A percentile compares a stretch with the other conserved stretches of the same genome.
These are phyloP conservation scores for Dysphania ambrosioides DNA, from an alignment of 148 eudicot genomes.

Conservation along the genomic window DNA sequence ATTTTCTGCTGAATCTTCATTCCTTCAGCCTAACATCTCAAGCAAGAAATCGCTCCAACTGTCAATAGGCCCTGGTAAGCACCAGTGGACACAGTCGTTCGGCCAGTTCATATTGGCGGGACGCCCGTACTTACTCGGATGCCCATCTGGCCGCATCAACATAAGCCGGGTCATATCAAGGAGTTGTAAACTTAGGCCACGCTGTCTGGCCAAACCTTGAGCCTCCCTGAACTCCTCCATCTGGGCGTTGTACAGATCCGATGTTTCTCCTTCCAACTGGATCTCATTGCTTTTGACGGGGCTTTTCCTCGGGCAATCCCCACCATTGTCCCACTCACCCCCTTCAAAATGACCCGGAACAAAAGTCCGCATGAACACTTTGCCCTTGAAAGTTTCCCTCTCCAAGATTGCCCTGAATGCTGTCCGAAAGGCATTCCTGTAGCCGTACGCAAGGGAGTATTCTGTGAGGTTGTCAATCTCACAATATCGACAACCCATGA, in stretches of 20 bases:
- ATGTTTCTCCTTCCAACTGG: constrained; percentile 31
- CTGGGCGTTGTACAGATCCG: constrained; percentile 43
- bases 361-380: constrained; percentile 45
- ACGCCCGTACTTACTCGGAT: constrained; percentile 53
- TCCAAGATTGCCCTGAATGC: constrained; percentile 45
- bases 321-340: constrained; percentile 58
- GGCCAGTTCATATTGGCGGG: constrained; percentile 33
- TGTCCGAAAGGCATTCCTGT: constrained; percentile 45
- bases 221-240: constrained; percentile 44
- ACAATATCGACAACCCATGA: constrained; percentile 58
- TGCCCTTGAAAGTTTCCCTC: constrained; percentile 38
- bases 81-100: constrained; percentile 34
- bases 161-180: constrained; percentile 44
- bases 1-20: not conserved
- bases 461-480: constrained; percentile 36
- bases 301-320: constrained; percentile 43
- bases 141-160: constrained; percentile 57
- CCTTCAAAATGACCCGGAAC: constrained; percentile 61
- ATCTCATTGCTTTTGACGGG: constrained; percentile 50
- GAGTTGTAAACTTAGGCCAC: constrained; percentile 32
- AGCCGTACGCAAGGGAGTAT: constrained; percentile 39
- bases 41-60: constrained; percentile 49
- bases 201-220: constrained; percentile 28
- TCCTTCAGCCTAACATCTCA: constrained; percentile 42
- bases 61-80: constrained; percentile 68